Base-by-base conservation (phyloP, 1,139 yeast species). In the Pichia norvegensis region DNA sequence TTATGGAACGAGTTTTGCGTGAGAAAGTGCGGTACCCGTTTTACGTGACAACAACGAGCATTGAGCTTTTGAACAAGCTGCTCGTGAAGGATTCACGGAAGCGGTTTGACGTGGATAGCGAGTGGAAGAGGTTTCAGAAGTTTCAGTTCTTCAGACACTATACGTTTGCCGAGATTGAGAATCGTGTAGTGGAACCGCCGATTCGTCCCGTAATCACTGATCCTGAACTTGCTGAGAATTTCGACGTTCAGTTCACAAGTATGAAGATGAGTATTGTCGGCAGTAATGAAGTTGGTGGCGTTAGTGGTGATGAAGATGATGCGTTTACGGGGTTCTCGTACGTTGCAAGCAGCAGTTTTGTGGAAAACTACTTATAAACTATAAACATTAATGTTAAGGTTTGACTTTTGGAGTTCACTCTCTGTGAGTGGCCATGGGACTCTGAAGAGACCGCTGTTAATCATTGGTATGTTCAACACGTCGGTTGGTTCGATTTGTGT, bases 181-280 rank as follows among this genome's bases (percentile, higher is more conserved):
- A 57, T 11, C 78, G 84, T 33, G 63, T 64, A 33, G 60, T 75
- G 38, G 62, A 66, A 43, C 96, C 97, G 1, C 97, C 98, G 0
- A 87, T 92, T 42, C 70, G 80, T 29, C 97, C 97, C 0, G 97
- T 90, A 62, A 92, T 92, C 62, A 92, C 92, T 62, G 94, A 90
- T 58, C 63, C 71, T 11, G 88, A 84, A 55, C 92, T 88, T 0
- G 79, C 75, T 27, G 79, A 86, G 86, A 58, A 50, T 40, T 29
- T 62, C 29, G 54, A 53, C 36, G 45, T 38, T 4, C 31, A 27
- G 6, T 27, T 27, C 14, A 27, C 31, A 10, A 13, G 31, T 27
- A 27, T 29, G 36, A 48, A 22, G 29, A 43, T 4, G 52, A 42
- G 19, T 33, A 6, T 35, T 21, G n/a, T 20, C 1, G 23, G 19